Conservation (phyloP, 1,139 yeast species). For the Maudiozyma humilis region DNA sequence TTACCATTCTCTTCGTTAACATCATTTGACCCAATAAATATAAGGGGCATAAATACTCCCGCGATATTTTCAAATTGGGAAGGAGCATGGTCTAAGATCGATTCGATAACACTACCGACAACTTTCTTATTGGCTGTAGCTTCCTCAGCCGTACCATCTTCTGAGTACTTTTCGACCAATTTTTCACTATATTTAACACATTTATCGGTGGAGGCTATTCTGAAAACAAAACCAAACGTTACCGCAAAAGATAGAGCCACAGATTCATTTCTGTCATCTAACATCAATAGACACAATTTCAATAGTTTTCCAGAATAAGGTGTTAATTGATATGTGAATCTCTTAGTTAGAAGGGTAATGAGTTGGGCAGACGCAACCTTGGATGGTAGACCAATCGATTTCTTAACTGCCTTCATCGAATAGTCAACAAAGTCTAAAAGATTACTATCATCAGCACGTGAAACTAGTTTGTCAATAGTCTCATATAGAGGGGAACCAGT, state of each 20-base stretch:
- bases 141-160: conserved; percentile 39
- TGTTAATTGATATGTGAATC: conserved; percentile 45
- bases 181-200: conserved; percentile 47
- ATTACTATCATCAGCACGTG: conserved; percentile 43
- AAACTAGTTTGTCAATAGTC: conserved; percentile 66
- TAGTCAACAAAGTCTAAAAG: conserved; percentile 46
- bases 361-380: conserved; percentile 83
- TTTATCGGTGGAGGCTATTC: conserved; percentile 49
- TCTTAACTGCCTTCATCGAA: conserved; percentile 43
- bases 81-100: conserved; percentile 61
- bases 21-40: conserved; percentile 74
- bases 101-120: conserved; percentile 57
- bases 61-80: conserved; percentile 60
- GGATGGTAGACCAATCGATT: conserved; percentile 83
- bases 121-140: conserved; percentile 33
- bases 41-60: conserved; percentile 63
- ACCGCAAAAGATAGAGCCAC: conserved; percentile 71
- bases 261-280: conserved; percentile 64
- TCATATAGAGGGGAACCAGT: conserved; percentile 86
- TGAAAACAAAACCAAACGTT: conserved; percentile 71
- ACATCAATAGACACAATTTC: conserved; percentile 48
- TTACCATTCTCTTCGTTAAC: conserved; percentile 39
- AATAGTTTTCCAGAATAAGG: conserved; percentile 60
- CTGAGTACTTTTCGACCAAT: conserved; percentile 47
- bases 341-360: conserved; percentile 52